phyloP scores from a whole-genome alignment of 148 eudicot genomes.

The Fagopyrum tataricum region DNA sequence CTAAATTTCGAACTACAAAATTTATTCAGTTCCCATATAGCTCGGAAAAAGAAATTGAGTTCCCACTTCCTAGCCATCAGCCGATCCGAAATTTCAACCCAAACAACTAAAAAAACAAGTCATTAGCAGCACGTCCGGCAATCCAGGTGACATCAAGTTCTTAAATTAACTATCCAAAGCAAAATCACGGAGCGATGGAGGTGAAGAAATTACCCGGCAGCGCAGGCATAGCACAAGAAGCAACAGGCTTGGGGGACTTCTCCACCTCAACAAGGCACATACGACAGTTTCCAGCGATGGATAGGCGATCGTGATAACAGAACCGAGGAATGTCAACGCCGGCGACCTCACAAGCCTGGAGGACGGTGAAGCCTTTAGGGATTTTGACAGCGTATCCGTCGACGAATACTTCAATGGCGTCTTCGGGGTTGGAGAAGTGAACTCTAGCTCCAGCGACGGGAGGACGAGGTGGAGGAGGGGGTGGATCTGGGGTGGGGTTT shows the following conservation, averaged over 20 bases:
- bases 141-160: not conserved
- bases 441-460: slow-evolving; percentile 81
- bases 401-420: slow-evolving; percentile 89
- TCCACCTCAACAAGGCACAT: slow-evolving; percentile 98
- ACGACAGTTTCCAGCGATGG: slow-evolving; percentile 93
- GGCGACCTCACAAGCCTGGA: slow-evolving; percentile 96
- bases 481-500: slow-evolving; percentile 39
- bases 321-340: slow-evolving; percentile 90
- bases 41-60: not conserved
- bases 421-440: slow-evolving; percentile 78
- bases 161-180: not conserved
- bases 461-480: slow-evolving; percentile 29
- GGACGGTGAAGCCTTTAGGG: slow-evolving; percentile 89
- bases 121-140: not conserved
- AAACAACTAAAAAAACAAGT: not conserved
- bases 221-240: slow-evolving; percentile 99
- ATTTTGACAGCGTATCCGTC: slow-evolving; percentile 90
- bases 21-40: not conserved
- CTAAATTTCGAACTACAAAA: not conserved
- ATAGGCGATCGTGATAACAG: slow-evolving; percentile 74
- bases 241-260: slow-evolving; percentile 97
- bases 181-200: not conserved
- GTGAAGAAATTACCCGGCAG: slow-evolving; percentile 54
- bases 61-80: not conserved
- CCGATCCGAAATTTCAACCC: not conserved